Percentiles rank a stretch among this genome's conserved stretches.
These are phyloP conservation scores for Fusarium ambrosium DNA, from an alignment of 2,329 filamentous ascomycete species.

Conservation along the genomic window DNA sequence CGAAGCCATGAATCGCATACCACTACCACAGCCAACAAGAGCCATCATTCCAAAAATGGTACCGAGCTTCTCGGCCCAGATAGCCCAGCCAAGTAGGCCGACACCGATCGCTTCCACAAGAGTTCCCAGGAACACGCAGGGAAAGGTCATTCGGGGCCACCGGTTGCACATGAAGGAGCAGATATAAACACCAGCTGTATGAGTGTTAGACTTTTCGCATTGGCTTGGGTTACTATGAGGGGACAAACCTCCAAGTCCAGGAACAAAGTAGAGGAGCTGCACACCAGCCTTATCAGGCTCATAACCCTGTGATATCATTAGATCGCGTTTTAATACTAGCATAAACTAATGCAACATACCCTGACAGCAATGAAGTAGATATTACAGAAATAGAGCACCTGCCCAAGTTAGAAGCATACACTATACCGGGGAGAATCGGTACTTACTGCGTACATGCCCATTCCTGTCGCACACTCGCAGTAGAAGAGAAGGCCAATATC, in stretches of 20 bases:
- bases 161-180: conserved; percentile 72
- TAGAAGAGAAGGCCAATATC: conserved; percentile 74
- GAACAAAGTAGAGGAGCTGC: conserved; percentile 74
- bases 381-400: conserved; percentile 76
- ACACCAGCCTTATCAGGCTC: conserved; percentile 64
- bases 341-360: conserved; percentile 37
- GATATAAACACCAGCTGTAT: conserved; percentile 64
- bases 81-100: conserved; percentile 68
- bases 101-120: conserved; percentile 71
- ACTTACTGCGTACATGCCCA: conserved; percentile 63
- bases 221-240: background rate
- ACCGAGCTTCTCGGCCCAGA: conserved; percentile 61
- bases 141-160: conserved; percentile 73
- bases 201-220: no score
- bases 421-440: no score
- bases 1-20: conserved; percentile 74
- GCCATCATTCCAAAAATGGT: conserved; percentile 77
- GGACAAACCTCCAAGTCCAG: conserved; percentile 67
- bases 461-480: conserved; percentile 72
- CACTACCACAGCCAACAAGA: conserved; percentile 72
- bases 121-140: conserved; percentile 68
- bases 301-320: conserved; percentile 56
- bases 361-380: conserved; percentile 75
- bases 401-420: conserved; percentile 52
- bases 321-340: background rate